Base-by-base conservation (phyloP, 257 asterid species). In the Solanum sparsipilum region DNA sequence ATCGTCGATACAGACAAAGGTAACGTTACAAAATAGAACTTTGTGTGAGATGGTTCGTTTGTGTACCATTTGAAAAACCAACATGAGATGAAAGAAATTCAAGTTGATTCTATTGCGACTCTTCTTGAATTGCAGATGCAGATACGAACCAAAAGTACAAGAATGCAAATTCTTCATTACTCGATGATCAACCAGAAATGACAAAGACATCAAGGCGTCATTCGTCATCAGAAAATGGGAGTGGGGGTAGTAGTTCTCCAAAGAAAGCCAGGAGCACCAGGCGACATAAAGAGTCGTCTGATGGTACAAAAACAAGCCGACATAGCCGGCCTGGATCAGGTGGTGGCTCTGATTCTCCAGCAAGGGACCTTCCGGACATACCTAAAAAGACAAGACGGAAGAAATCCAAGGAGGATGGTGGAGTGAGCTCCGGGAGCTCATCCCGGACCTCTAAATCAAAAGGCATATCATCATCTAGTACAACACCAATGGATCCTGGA, bases 341-440 rank as follows among this genome's bases (percentile, higher is more conserved):
- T 11, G 65, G 46, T 65, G 87, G 91, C 18, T 46, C 88, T 4
- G 92, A 86, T 31, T 89, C 92, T 3, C 84, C 92, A 21, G 44
- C 89, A 5, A 84, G 82, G 27, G 86, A 86, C 88, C 87, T 86
- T 18, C 92, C 94, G 0, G 93, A 93, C 78, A 81, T 91, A n/a
- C 91, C 94, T n/a, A 91, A 90, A 84, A 92, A 87, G 82, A 27
- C 94, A 0, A 88, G 94, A 12, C 82, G 94, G 71, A 94, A 91
- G 94, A 93, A 94, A 91, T 91, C 96, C 7, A 94, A 71, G 91
- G 95, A 94, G 44, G 36, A 88, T 3, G 85, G 36, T 20, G 75
- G 86, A 7, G 87, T 79, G 32, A 86, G 88, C 76, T 32, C 86
- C 2, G 92, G 9, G 63, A 52, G 89, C 18, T 91, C 96, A 8